Conservation (phyloP, 352 stramenopile genomes). For the Globisporangium takayamanum region DNA sequence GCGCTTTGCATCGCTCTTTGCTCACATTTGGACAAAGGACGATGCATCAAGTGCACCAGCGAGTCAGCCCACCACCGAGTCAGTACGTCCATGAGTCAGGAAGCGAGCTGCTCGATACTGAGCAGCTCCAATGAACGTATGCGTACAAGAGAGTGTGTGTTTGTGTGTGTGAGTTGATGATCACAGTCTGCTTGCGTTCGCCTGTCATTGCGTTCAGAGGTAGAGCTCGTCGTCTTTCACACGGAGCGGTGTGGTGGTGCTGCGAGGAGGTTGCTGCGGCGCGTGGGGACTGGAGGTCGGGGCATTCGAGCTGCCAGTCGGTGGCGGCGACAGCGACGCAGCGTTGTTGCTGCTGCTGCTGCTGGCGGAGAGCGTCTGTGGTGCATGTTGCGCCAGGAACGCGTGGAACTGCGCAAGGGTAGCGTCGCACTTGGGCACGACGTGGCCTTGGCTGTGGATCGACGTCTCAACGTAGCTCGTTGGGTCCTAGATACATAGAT, state of each 20-base stretch:
- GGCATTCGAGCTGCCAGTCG: not conserved
- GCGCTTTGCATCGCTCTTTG: not conserved
- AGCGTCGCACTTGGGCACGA: conserved; percentile 67
- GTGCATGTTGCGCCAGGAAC: conserved; percentile 35
- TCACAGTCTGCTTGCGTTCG: not conserved
- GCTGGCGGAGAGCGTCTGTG: conserved; percentile 5
- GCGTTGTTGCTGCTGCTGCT: not conserved
- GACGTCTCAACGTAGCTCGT: conserved; percentile 38
- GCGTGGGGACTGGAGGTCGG: not conserved
- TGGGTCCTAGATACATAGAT: not conserved
- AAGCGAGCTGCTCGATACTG: no score
- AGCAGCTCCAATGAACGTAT: no score
- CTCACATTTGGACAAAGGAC: not conserved
- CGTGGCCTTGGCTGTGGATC: conserved; percentile 69
- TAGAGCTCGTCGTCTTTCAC: not conserved
- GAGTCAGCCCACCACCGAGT: not conserved
- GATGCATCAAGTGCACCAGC: not conserved
- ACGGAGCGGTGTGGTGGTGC: not conserved
- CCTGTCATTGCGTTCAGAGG: not conserved
- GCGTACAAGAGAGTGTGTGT: no score
- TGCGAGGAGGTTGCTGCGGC: not conserved
- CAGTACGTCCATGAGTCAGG: not conserved
- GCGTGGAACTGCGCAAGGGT: conserved; percentile 44
- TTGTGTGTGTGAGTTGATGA: not conserved
- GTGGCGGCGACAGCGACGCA: not conserved